Evolutionary conservation across 352 stramenopile species (phyloP), one percentile per base, ranked within the genome.

Genomic region (Pythium phragmitis): DNA sequence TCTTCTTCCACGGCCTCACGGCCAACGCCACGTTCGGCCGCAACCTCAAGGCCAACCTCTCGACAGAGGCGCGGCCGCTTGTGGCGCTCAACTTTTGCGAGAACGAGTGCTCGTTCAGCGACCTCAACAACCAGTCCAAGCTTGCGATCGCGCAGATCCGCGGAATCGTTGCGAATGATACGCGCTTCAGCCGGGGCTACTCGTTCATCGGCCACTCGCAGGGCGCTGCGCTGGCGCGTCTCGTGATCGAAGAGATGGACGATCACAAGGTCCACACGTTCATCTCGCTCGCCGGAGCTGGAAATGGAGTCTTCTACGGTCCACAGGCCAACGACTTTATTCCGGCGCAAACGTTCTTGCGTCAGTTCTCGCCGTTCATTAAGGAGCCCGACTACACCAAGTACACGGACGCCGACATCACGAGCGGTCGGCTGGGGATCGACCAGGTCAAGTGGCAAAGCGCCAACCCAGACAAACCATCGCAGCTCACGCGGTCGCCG

Each of bases 221-320:
- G 12, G 78, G 75, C 7, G 78, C 75, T 0, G 57, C 67, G 1
- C 42, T 85, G 21, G 72, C 70, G 1, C 78, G 75, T 13, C 58
- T 67, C 5, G 74, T 87, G 13, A 66, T 82, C n/a, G 75, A 84
- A 46, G 63, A 79, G 41, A 82, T 82, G 75, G 67, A 87, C 57
- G 77, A 84, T 46, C 77, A 87, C 66, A 72, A 76, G 13, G 72
- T 84, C 26, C 63, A 75, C 50, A 68, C 63, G 42, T 63, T 84
- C 19, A 71, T 87, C 36, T 79, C 68, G 59, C 62, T 87, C 12
- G 75, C 73, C 0, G 76, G 78, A 1, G 70, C 73, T 3, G 74
- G 80, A 37, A 85, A 85, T 53, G 75, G 78, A n/a, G 59, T 79
- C 45, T 84, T 85, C 58, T 81, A 79, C 57, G 76, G 76, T 8